A percentile compares a stretch with the other conserved stretches of the same genome.
phyloP scores from a whole-genome alignment of 1,284 basidiomycete genomes.

The Neotropicomus parvogracilis region DNA sequence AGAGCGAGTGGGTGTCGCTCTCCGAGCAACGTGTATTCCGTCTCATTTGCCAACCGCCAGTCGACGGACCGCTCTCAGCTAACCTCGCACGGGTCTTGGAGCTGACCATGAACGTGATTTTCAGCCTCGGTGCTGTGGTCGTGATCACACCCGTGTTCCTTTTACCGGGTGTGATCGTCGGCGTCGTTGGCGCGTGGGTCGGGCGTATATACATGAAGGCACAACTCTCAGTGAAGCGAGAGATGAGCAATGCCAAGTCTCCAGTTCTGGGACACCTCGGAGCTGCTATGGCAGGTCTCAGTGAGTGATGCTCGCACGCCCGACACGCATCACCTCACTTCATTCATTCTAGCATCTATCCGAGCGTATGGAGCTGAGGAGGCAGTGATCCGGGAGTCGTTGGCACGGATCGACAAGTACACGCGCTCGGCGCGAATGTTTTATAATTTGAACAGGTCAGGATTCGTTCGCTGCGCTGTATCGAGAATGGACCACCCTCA shows the following conservation, averaged over 20 bases:
- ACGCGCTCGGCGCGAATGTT: slow-evolving; percentile 34
- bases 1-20: neutral
- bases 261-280: slow-evolving; percentile 46
- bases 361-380: neutral
- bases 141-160: slow-evolving; percentile 2
- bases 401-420: slow-evolving; percentile 2
- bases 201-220: slow-evolving; percentile 39
- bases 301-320: slow-evolving; percentile 40
- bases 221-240: slow-evolving; percentile 45
- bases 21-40: neutral
- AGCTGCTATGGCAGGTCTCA: slow-evolving; percentile 43
- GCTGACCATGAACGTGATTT: neutral
- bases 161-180: slow-evolving; percentile 33
- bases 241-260: slow-evolving; percentile 44
- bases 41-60: neutral
- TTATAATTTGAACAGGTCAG: slow-evolving; percentile 50
- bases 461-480: neutral
- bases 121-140: slow-evolving; percentile 1
- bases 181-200: slow-evolving; percentile 42
- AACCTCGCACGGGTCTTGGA: neutral
- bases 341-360: neutral
- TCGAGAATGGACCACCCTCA: slow-evolving; percentile 2
- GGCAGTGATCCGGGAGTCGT: neutral
- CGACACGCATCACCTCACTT: neutral
- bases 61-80: neutral